Evolutionary conservation across 805 yeast genomes (phyloP), one percentile per base, ranked within the genome.

Genomic region (Cyberlindnera lachancei): DNA sequence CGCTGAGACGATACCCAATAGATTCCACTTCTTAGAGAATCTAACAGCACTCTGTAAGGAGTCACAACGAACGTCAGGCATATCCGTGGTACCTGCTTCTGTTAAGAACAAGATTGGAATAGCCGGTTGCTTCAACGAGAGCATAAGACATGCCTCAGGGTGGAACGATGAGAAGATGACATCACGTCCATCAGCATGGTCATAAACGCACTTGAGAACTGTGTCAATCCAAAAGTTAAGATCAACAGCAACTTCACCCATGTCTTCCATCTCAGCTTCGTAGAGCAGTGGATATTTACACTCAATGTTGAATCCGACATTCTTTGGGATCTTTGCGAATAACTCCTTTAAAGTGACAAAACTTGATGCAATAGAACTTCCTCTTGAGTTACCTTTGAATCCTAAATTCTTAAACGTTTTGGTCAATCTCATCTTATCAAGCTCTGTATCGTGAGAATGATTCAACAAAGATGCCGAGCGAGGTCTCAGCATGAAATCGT

Each of bases 201-300:
- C 94, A 52, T 81, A 88, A 12, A 90, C 90, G 18, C 68, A 70
- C 45, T 80, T 66, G 44, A 90, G 66, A 13, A 90, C 83, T 0
- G 94, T 84, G 55, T 90, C 96, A 22, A 86, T 83, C 77, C 87
- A 90, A 44, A 68, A 70, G 55, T 90, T 90, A 63, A 87, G 65
- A 45, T 88, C 95, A 36, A 81, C 71, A 2, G 81, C 85, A 40
- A 83, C 65, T 42, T 80, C 81, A 13, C 94, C 95, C 75, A 88
- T 80, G 38, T 80, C 86, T 52, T 90, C 96, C 3, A 67, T 68
- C 53, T 87, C 82, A 0, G 94, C 88, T 59, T 90, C 97, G 53
- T 86, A 94, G 31, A 86, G 67, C 92, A 90, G 83, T 2, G 97
- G 97, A 53, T 87, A 90, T 53, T 90, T 87, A 58, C 92, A 78